Base-by-base conservation (phyloP, 352 stramenopile species). In the Globisporangium nodosum region DNA sequence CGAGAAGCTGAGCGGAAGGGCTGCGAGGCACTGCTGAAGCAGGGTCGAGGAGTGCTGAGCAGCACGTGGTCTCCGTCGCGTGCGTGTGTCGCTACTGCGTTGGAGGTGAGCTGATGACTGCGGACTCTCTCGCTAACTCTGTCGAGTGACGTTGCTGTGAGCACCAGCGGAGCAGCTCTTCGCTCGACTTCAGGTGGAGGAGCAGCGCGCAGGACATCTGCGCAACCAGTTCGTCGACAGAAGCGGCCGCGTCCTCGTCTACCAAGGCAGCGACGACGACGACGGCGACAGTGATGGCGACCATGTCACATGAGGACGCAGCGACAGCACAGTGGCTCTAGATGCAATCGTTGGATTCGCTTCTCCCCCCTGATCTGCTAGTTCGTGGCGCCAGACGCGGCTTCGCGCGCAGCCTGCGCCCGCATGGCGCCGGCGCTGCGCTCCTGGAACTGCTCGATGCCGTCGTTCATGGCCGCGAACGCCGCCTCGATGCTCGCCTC, bases 401-500 rank as follows among this genome's bases (percentile, higher is more conserved):
- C 85, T 58, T 93, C 83, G 11, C 78, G 79, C 50, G 81, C 76
- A 20, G 86, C 86, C 67, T 94, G 83, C 43, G 78, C 70, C 45
- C 85, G 71, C 77, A 96, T 85, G 9, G 81, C 84, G 21, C 65
- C 71, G 43, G 78, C 79, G 57, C 82, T 84, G 45, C 76, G 81
- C 66, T 92, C 81, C 63, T 96, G 80, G 69, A 94, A 96, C 45
- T 71, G 61, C 52, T 96, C 84, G 50, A 96, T 60, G 30, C 71
- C 85, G 55, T 33, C 84, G 60, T 73, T 92, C 76, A 96, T 90
- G 31, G 63, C 49, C 21, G 87, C 73, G 52, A 93, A 96, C 27
- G 86, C 80, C 53, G 74, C 64, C 54, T 93, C 85, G 49, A 94
- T 84, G 30, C 76, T 63, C 37, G 65, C 53, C 49, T 93, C 78